Evolutionary conservation across 352 stramenopile genomes (phyloP).

Genomic region (Phytophthora aleatoria): DNA sequence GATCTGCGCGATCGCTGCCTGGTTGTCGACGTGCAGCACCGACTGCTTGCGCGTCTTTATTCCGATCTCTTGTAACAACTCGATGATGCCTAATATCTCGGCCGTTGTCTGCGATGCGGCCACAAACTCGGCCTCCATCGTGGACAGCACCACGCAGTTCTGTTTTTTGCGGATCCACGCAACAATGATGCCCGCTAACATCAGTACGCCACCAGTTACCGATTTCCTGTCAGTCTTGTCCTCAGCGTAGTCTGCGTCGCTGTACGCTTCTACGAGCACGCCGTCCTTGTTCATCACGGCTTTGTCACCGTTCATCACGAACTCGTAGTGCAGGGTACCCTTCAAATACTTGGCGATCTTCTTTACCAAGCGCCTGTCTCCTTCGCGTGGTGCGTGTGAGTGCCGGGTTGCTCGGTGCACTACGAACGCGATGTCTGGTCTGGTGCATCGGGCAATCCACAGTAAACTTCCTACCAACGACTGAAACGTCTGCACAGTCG

Average conservation of each 20-base stretch:
- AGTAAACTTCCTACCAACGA: constrained; percentile 43
- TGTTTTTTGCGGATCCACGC: no score
- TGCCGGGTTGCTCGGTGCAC: constrained; percentile 26
- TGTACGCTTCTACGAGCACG: background rate
- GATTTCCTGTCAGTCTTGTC: background rate
- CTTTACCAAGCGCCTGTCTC: constrained; percentile 24
- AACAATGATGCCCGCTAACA: background rate
- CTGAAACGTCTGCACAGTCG: constrained; percentile 34
- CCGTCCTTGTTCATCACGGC: background rate
- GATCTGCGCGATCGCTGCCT: no score
- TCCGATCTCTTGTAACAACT: no score
- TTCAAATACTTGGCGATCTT: constrained; percentile 32
- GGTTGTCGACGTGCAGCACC: no score
- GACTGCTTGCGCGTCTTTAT: no score
- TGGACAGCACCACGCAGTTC: no score
- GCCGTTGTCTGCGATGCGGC: no score
- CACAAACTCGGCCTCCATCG: no score
- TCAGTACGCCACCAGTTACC: background rate
- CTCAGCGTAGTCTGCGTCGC: background rate
- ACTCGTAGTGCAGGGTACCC: constrained; percentile 12
- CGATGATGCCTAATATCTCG: no score
- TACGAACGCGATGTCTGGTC: constrained; percentile 33
- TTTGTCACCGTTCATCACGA: background rate
- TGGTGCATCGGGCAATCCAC: constrained; percentile 39
- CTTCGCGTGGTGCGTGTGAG: constrained; percentile 12